These are phyloP conservation scores for Ceratobasidium sp. DNA, from an alignment of 1,284 basidiomycete species.

Conservation along the genomic window DNA sequence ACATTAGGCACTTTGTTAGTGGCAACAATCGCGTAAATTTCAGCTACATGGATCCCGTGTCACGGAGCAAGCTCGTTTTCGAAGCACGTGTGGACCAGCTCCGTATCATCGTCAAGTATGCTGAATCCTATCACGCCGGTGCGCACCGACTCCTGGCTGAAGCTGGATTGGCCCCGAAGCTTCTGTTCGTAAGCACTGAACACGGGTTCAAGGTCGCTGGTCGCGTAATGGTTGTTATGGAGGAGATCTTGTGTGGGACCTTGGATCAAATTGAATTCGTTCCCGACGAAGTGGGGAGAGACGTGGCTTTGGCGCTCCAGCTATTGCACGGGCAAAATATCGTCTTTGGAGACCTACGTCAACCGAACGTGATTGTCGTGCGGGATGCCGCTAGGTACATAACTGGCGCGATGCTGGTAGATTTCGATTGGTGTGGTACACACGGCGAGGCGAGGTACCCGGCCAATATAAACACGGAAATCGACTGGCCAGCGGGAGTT, in stretches of 20 bases:
- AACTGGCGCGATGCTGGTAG: conserved; percentile 7
- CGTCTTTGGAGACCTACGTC: conserved; percentile 37
- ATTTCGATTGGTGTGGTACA: conserved; percentile 37
- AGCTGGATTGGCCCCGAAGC: too few relatives aligned
- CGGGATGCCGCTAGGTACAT: neutral
- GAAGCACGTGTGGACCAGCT: neutral
- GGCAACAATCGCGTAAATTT: neutral
- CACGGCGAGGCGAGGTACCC: conserved; percentile 26
- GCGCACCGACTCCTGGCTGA: conserved; percentile 46
- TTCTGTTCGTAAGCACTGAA: too few relatives aligned
- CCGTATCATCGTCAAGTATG: conserved; percentile 47
- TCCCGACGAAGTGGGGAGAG: too few relatives aligned
- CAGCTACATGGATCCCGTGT: neutral
- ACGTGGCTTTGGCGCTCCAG: too few relatives aligned
- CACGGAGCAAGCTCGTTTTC: neutral
- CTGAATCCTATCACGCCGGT: conserved; percentile 26
- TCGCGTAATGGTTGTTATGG: too few relatives aligned
- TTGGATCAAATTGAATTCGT: too few relatives aligned
- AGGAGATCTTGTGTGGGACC: too few relatives aligned
- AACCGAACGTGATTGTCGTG: conserved; percentile 34
- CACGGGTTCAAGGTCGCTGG: too few relatives aligned
- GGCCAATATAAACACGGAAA: conserved; percentile 1
- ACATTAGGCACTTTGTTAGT: neutral
- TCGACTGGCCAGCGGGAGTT: conserved; percentile 17
- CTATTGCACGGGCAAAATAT: conserved; percentile 6